Base-by-base conservation (phyloP, 371 early-diverging fungal species). In the Blakeslea trispora region DNA sequence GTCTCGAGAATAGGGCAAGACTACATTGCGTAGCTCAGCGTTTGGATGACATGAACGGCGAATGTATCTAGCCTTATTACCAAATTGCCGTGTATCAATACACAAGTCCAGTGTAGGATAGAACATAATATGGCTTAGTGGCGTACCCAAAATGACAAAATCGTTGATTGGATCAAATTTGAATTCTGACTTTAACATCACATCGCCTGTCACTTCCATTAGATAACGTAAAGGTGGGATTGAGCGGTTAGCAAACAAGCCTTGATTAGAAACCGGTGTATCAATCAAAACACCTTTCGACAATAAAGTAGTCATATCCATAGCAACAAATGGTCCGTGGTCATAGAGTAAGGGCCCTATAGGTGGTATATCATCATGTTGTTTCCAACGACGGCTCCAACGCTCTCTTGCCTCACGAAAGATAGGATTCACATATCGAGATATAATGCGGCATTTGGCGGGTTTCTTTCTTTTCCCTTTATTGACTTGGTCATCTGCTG, bases 141-240 rank as follows among this genome's bases (percentile, higher is more conserved):
- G 74, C 2, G 86, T 84, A 4, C 84, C 83, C 45, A 89, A 52
- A 9, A 82, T 58, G 22, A 73, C 68, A 66, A 84, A 87, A 50
- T 85, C 70, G 57, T 87, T 87, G 50, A 75, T 75, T 3, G 82
- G 77, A 48, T 86, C 82, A 42, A 74, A 70, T 46, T 81, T 86
- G 66, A 85, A 88, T 21, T 72, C 75, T 11, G 83, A 81, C 48
- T 85, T 84, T 2, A 92, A 67, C 0, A 77, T 57, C 9, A 90
- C 77, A 44, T 87, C 82, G n/a, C 94, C 94, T 32, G 82, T 83
- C 58, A 86, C 83, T 52, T 93, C 90, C 69, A 86, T 73, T 41
- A 94, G 66, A 62, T 83, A 90, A 21, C 78, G 63, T 15, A 75
- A 64, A 0, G 72, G 45, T 2, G 77, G 63, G 28, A 91, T 81